phyloP scores from a whole-genome alignment of 495 filamentous ascomycete species.

The Neurospora sp. region DNA sequence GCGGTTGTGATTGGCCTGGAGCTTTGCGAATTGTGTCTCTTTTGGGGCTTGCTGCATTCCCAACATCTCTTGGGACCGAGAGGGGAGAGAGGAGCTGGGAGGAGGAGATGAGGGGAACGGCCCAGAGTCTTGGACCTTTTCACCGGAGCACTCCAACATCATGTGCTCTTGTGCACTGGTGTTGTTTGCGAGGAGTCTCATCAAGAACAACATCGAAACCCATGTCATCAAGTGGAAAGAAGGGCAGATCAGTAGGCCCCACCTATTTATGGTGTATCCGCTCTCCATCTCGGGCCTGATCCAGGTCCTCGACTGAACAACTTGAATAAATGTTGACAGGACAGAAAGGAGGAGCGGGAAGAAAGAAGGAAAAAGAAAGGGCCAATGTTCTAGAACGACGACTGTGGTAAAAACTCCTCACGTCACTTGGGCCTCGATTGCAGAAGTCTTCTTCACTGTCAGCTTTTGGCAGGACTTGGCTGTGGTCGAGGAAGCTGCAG shows the following conservation, averaged over 20 bases:
- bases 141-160: background rate
- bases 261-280: background rate
- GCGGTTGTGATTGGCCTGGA: slow-evolving; percentile 6
- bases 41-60: background rate
- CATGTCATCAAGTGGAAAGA: background rate
- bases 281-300: background rate
- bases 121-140: background rate
- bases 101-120: background rate
- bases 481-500: background rate
- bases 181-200: background rate
- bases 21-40: background rate
- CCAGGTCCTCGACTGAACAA: background rate
- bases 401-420: slow-evolving; percentile 1
- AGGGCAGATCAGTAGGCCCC: background rate
- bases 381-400: background rate
- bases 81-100: background rate
- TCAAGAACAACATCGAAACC: background rate
- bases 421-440: background rate
- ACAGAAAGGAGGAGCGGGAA: background rate
- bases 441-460: background rate
- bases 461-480: background rate
- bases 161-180: background rate
- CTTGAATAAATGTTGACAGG: background rate
- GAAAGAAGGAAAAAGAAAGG: background rate
- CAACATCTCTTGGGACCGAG: background rate